A percentile compares a stretch with the other conserved stretches of the same genome.
Conservation (phyloP, 345 rosid genomes). For the Combretum micranthum region DNA sequence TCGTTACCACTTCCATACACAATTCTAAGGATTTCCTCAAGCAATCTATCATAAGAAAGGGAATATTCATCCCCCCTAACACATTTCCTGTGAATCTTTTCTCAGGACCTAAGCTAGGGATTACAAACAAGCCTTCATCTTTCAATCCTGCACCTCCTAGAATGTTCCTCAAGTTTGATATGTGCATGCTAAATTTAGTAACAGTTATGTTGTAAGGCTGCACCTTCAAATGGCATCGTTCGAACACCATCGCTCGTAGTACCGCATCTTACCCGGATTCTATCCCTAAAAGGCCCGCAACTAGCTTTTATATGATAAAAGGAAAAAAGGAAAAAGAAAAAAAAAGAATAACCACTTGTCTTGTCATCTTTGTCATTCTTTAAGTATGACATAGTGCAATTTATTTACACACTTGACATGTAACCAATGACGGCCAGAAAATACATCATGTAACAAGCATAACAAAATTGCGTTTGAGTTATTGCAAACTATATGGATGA, state of each 20-base stretch:
- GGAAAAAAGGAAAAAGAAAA: neutral
- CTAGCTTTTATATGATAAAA: conserved; percentile 33
- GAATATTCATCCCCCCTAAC: conserved; percentile 45
- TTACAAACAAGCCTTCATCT: conserved; percentile 56
- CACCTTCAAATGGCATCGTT: conserved; percentile 21
- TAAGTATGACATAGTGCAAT: no score
- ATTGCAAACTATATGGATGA: no score
- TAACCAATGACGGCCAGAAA: no score
- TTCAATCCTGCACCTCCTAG: conserved; percentile 27
- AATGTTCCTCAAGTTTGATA: conserved; percentile 27
- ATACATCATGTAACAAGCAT: no score
- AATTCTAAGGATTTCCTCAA: conserved; percentile 51
- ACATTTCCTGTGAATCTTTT: conserved; percentile 36
- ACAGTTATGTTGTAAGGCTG: conserved; percentile 27
- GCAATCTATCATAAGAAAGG: conserved; percentile 36
- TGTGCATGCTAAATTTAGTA: conserved; percentile 32
- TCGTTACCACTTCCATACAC: conserved; percentile 62
- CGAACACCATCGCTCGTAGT: conserved; percentile 49
- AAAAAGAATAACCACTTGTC: neutral
- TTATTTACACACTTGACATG: no score
- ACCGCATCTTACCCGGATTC: conserved; percentile 84
- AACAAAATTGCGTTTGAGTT: no score
- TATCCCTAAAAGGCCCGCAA: conserved; percentile 68
- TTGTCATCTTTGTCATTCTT: no score
- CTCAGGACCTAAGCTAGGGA: conserved; percentile 26